Percentiles rank a stretch among this genome's conserved stretches.
Evolutionary conservation across 306 rosid genomes (phyloP).

Genomic region (Pterocarpus macrocarpus): DNA sequence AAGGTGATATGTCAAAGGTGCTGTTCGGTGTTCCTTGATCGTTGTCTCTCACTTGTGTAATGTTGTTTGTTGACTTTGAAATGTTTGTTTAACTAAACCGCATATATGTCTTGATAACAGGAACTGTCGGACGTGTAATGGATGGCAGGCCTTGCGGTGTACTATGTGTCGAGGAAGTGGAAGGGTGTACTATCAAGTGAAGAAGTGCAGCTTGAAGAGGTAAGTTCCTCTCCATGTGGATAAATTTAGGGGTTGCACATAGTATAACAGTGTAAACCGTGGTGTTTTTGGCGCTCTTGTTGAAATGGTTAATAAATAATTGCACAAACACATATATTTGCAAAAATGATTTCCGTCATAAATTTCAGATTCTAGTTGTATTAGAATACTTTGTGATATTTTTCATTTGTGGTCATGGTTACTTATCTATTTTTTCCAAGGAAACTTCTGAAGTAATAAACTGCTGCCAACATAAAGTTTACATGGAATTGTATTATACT

Average conservation of each 20-base stretch:
- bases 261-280: constrained; percentile 27
- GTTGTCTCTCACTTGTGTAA: constrained; percentile 8
- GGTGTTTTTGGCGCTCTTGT: constrained; percentile 26
- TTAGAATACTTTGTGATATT: constrained; percentile 22
- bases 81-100: constrained; percentile 35
- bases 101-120: constrained; percentile 57
- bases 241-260: constrained; percentile 32
- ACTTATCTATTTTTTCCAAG: constrained; percentile 27
- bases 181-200: constrained; percentile 92
- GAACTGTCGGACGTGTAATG: constrained; percentile 84
- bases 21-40: constrained; percentile 42
- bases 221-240: constrained; percentile 44
- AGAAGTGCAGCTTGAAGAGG: constrained; percentile 76
- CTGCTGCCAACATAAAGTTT: background rate
- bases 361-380: constrained; percentile 25
- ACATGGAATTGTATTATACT: constrained; percentile 2
- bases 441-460: constrained; percentile 36
- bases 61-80: constrained; percentile 34
- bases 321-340: background rate
- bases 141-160: constrained; percentile 95
- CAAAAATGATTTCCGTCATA: background rate
- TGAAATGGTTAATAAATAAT: constrained; percentile 19
- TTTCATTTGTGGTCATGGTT: constrained; percentile 31
- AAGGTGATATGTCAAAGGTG: constrained; percentile 96
- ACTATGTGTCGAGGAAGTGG: constrained; percentile 93